Base-by-base conservation (phyloP, 768 basidiomycete species). In the Boletus bicolor region DNA sequence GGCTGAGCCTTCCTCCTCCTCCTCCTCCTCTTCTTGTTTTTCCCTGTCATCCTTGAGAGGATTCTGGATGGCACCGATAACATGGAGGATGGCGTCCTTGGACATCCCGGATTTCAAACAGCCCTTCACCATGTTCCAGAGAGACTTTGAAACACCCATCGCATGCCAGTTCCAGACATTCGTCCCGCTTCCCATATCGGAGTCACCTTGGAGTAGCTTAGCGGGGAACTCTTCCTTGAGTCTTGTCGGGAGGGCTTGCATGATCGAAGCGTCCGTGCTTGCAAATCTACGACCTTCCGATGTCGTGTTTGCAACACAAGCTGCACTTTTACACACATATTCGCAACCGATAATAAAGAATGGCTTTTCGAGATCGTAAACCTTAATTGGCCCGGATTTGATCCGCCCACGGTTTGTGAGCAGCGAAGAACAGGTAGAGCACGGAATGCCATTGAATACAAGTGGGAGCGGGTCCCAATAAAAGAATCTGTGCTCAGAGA, bases 261-360 rank as follows among this genome's bases (percentile, higher is more conserved):
- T 77, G 65, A 91, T 85, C 12, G 84, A 82, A 3, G 81, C 75
- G 62, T 91, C 89, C 0, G 86, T 89, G 64, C 84, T 86, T 0
- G 87, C 84, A 60, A 83, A 90, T 58, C 76, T 82, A 32, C 87
- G 81, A 4, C 84, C 84, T 34, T 86, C 85, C 3, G 76, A 55
- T 8, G 73, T 65, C 28, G 74, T 65, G 34, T 74, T 67, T 30
- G 76, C 66, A 28, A 75, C 56, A 65, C 87, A 90, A 21, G 72
- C 42, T 1, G 71, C 41, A 30, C 77, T 83, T 48, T 77, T 78
- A 66, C 90, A 92, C 5, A 77, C 76, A 56, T 92, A 92, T 66
- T 89, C 86, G 65, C 89, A 89, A n/a, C 87, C 90, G 36, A 92
- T 89, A 68, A 92, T 79, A 66, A 87, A 91, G 72, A 91, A 92